phyloP scores from a whole-genome alignment of 2,329 filamentous ascomycete genomes.

The Exophiala sp. region DNA sequence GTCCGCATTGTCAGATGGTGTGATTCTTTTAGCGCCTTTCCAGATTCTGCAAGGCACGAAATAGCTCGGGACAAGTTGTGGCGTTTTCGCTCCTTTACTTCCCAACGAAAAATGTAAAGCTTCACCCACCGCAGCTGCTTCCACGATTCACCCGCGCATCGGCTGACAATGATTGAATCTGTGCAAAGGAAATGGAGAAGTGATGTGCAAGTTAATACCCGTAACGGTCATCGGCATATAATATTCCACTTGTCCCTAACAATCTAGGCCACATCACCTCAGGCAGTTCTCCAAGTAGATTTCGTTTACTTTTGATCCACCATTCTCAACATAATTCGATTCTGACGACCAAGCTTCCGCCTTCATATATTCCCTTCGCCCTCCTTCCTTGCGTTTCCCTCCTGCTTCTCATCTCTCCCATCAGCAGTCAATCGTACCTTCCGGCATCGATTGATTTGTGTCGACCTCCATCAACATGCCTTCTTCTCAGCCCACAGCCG shows the following conservation, averaged over 20 bases:
- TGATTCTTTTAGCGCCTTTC: too few species aligned
- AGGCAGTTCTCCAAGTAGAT: neutral
- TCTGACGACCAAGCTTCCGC: neutral
- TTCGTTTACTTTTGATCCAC: neutral
- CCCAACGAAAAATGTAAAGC: too few species aligned
- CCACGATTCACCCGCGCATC: too few species aligned
- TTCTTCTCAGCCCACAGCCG: slow-evolving; percentile 49
- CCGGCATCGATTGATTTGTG: slow-evolving; percentile 11
- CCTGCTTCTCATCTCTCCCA: slow-evolving; percentile 1
- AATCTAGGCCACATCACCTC: too few species aligned
- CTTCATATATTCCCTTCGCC: slow-evolving; percentile 1
- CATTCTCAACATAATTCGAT: neutral
- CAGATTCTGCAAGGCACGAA: too few species aligned
- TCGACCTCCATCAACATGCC: slow-evolving; percentile 40
- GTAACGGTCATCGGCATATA: neutral
- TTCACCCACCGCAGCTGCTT: too few species aligned
- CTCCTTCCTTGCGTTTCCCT: slow-evolving; percentile 5
- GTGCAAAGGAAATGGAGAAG: neutral
- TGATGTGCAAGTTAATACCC: neutral
- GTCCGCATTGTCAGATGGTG: too few species aligned
- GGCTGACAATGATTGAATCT: too few species aligned
- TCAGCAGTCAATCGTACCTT: neutral
- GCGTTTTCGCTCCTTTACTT: too few species aligned
- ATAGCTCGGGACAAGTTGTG: too few species aligned
- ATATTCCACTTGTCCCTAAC: too few species aligned